Evolutionary conservation across 495 filamentous ascomycete species (phyloP).

Genomic region (Neurospora sp.): DNA sequence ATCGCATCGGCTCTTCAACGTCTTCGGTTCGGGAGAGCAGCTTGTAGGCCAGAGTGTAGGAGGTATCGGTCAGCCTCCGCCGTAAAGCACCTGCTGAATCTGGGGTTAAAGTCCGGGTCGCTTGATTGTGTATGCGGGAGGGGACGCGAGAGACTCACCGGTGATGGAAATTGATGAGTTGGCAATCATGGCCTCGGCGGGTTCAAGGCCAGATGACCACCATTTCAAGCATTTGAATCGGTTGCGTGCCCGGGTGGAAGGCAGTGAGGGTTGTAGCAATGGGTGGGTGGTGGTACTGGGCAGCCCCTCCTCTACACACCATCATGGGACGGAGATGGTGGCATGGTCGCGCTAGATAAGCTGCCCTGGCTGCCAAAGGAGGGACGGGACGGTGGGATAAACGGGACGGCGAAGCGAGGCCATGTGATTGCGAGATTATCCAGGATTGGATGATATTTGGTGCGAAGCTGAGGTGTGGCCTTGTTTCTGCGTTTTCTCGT

Average conservation of each 20-base stretch:
- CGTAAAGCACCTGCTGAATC: background rate
- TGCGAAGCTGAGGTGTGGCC: background rate
- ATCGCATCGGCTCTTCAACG: too few species aligned
- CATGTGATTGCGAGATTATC: constrained; percentile 2
- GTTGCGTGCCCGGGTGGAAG: background rate
- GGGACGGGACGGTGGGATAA: constrained; percentile 3
- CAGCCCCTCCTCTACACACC: background rate
- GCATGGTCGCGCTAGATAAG: background rate
- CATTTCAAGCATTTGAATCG: constrained; percentile 4
- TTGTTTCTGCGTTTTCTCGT: background rate
- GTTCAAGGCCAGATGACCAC: constrained; percentile 13
- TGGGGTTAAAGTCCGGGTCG: background rate
- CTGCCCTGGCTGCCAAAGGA: background rate
- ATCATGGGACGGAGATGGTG: background rate
- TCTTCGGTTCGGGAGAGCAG: background rate
- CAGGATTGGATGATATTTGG: background rate
- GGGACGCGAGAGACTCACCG: constrained; percentile 9
- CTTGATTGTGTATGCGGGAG: background rate
- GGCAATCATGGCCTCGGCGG: constrained; percentile 10
- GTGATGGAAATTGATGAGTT: constrained; percentile 19
- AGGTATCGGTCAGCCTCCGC: background rate
- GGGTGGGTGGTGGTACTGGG: background rate
- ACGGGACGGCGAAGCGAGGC: constrained; percentile 1
- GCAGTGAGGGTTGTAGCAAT: background rate
- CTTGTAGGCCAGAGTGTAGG: background rate